Base-by-base conservation (phyloP, 73 alveolate species). In the Paramecium sonneborni region DNA sequence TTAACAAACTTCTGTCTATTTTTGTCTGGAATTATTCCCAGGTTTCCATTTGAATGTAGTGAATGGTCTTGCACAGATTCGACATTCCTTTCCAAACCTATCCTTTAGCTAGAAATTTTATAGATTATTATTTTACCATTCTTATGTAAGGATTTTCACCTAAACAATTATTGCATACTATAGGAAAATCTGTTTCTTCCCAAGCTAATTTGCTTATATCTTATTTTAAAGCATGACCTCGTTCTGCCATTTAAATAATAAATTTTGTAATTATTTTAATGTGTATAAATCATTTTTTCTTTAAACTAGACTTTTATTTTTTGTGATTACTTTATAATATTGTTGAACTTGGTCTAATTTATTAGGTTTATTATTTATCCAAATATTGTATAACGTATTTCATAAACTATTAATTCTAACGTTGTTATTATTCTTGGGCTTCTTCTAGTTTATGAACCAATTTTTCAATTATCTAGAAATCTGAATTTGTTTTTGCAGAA, bases 41-140 rank as follows among this genome's bases (percentile, higher is more conserved):
- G 99, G 99, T 85, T 96, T 98, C 99, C 99, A 98, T 76, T 99
- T 96, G 89, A 98, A 98, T n/a, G 97, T 98, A 7, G 99, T 97
- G 95, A 96, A 97, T 9, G 99, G 99, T 86, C 99, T 96, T 30
- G 94, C 92, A 87, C 99, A 98, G 9, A 97, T 95, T 93, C 97
- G 96, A 85, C 99, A 98, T 92, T 98, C 99, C 67, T 94, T 93
- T 52, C 97, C 99, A 92, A 96, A 97, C 82, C 88, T 88, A 69
- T 88, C 94, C 37, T 88, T 88, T 38, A 88, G 69, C 93, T 86
- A 21, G 39, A 82, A 82, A 15, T 26, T 4, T n/a, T 1, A 0
- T 26, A 28, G 30, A 12, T 24, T 32, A 15, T 6, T 12, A 95
- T 92, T 93, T 96, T 74, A 97, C 96, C 99, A 98, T 98, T 92